Percentiles rank a stretch among this genome's conserved stretches.
Conservation (phyloP, 768 basidiomycete genomes). For the Naganishia randhawae region DNA sequence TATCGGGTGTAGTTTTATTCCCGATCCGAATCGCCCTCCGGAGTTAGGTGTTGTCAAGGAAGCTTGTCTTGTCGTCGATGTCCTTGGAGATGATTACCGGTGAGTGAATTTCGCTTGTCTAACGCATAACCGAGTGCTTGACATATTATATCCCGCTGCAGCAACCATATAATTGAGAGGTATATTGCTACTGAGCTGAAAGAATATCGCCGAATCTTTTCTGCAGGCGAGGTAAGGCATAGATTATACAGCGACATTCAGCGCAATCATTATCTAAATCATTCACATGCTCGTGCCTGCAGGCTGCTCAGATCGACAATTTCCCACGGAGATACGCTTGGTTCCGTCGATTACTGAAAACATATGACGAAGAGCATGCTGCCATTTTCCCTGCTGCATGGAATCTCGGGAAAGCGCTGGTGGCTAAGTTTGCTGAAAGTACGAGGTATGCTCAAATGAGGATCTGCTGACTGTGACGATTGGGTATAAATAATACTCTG, state of each 20-base stretch:
- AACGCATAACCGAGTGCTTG: too few relatives aligned
- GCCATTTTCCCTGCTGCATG: constrained; percentile 78
- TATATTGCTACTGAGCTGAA: constrained; percentile 85
- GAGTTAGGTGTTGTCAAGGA: constrained; percentile 67
- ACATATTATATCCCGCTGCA: constrained; percentile 27
- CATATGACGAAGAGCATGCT: constrained; percentile 81
- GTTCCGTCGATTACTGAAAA: constrained; percentile 79
- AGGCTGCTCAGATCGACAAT: constrained; percentile 89
- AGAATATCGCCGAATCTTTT: constrained; percentile 94
- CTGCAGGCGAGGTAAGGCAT: constrained; percentile 74
- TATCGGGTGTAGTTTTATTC: constrained; percentile 64
- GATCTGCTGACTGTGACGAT: neutral
- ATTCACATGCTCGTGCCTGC: neutral
- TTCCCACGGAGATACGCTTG: constrained; percentile 87
- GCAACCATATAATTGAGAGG: constrained; percentile 71
- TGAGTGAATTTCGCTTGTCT: constrained; percentile 35
- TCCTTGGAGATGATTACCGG: constrained; percentile 79
- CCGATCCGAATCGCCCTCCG: constrained; percentile 64
- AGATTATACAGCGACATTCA: neutral
- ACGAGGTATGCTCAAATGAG: constrained; percentile 62
- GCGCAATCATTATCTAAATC: neutral
- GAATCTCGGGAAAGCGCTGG: constrained; percentile 76
- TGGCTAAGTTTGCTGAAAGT: constrained; percentile 82
- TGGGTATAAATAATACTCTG: neutral
- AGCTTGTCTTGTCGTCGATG: constrained; percentile 83